These are phyloP conservation scores for Acer campestre DNA, from an alignment of 345 rosid species.

Conservation along the genomic window DNA sequence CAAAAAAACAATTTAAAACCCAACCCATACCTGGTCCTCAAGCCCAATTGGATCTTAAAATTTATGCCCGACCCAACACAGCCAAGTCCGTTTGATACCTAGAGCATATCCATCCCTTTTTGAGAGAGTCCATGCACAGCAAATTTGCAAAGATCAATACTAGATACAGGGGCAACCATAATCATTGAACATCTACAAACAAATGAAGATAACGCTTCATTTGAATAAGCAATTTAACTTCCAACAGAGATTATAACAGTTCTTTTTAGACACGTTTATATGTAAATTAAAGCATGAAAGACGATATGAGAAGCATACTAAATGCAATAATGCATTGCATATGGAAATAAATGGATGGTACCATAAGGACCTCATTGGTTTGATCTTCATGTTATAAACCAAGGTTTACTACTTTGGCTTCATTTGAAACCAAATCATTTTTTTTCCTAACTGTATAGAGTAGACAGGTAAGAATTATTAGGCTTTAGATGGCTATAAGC, in stretches of 20 bases:
- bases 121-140: background rate
- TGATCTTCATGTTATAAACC: background rate
- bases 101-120: background rate
- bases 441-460: background rate
- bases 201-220: background rate
- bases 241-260: background rate
- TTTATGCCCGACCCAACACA: too few species aligned
- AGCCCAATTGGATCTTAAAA: too few species aligned
- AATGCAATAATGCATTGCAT: background rate
- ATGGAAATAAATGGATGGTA: background rate
- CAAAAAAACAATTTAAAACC: too few species aligned
- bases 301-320: background rate
- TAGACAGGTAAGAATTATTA: background rate
- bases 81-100: too few species aligned
- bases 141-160: background rate
- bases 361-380: background rate
- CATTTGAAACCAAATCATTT: background rate
- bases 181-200: background rate
- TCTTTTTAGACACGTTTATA: background rate
- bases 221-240: background rate
- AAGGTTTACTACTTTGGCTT: background rate
- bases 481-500: background rate
- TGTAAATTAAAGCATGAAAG: background rate
- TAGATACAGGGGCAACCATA: background rate
- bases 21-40: too few species aligned